phyloP scores from a whole-genome alignment of 2,329 filamentous ascomycete genomes.

The Mycogone perniciosa region DNA sequence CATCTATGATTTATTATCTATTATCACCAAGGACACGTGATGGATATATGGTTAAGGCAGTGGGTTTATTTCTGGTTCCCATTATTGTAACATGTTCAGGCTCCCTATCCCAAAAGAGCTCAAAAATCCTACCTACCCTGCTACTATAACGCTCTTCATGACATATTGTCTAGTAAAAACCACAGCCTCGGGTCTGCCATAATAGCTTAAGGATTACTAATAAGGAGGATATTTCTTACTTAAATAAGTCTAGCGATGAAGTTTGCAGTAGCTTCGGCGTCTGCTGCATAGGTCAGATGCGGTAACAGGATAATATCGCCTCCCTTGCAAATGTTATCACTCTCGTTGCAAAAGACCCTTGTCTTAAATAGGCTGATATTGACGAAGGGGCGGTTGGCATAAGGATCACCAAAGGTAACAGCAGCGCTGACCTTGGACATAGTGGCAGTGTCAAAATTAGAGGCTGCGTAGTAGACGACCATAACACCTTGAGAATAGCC shows the following conservation, averaged over 20 bases:
- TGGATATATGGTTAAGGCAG: too few species aligned
- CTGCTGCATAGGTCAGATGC: conserved; percentile 23
- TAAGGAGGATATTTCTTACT: neutral
- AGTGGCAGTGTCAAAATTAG: conserved; percentile 16
- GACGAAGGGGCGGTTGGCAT: conserved; percentile 16
- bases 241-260: conserved; percentile 13
- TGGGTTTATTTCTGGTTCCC: too few species aligned
- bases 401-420: conserved; percentile 29
- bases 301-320: conserved; percentile 21
- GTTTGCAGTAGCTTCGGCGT: conserved; percentile 19
- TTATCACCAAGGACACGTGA: too few species aligned
- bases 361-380: conserved; percentile 19
- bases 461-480: conserved; percentile 22
- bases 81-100: too few species aligned
- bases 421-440: conserved; percentile 23
- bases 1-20: too few species aligned
- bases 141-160: too few species aligned
- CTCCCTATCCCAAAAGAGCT: neutral
- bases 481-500: conserved; percentile 26
- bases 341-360: conserved; percentile 21
- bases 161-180: neutral
- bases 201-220: too few species aligned
- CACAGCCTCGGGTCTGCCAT: neutral
- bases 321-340: conserved; percentile 25
- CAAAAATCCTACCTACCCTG: too few species aligned